Percentiles rank a stretch among this genome's conserved stretches.
These are phyloP conservation scores for Saturnispora diversa DNA, from an alignment of 805 yeast genomes.

Conservation along the genomic window DNA sequence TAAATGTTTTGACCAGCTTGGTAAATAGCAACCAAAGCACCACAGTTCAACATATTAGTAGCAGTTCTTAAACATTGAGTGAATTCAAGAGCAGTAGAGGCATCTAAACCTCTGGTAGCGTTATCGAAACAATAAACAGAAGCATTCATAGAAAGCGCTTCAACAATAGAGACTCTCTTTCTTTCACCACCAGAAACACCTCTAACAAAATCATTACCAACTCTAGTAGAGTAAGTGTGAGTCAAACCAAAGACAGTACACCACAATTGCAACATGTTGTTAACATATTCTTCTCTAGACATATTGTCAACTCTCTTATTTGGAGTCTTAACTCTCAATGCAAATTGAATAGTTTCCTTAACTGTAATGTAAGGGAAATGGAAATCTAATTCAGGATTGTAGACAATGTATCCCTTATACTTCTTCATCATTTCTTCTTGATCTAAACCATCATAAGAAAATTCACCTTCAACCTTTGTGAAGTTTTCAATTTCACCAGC, in stretches of 20 bases:
- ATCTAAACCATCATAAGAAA: constrained; percentile 54
- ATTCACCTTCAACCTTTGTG: constrained; percentile 43
- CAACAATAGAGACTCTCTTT: constrained; percentile 63
- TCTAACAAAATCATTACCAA: constrained; percentile 58
- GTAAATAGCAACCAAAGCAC: constrained; percentile 58
- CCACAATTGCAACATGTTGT: constrained; percentile 37
- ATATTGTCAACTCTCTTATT: constrained; percentile 35
- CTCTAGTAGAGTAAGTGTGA: constrained; percentile 54
- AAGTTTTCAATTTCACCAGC: constrained; percentile 43
- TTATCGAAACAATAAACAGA: constrained; percentile 58
- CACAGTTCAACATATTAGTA: constrained; percentile 47
- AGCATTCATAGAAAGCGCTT: constrained; percentile 48
- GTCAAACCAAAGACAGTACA: constrained; percentile 50
- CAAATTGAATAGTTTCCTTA: constrained; percentile 62
- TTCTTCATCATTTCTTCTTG: constrained; percentile 51
- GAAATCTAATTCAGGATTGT: constrained; percentile 56
- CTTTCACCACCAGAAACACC: constrained; percentile 70
- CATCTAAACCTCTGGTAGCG: constrained; percentile 63
- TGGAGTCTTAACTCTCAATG: constrained; percentile 64
- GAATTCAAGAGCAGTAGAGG: constrained; percentile 64
- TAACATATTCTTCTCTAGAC: constrained; percentile 35
- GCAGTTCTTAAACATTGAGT: constrained; percentile 55
- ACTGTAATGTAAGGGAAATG: constrained; percentile 76
- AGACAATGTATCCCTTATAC: constrained; percentile 48
- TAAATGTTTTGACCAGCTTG: constrained; percentile 63